phyloP scores from a whole-genome alignment of 108 stramenopile species.

The Pseudonitzschia delicatissima region DNA sequence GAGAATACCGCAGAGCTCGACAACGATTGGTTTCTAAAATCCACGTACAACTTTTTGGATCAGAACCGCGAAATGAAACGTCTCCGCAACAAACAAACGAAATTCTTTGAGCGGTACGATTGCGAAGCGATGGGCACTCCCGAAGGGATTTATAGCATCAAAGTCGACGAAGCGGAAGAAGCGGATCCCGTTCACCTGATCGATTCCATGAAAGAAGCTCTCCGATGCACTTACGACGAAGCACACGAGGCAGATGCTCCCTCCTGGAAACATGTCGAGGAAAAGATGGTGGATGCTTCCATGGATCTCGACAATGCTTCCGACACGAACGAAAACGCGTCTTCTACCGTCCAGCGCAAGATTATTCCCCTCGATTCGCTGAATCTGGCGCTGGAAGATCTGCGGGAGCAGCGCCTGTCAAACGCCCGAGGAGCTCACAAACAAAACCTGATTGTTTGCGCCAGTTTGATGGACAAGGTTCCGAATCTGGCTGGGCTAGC shows the following conservation, averaged over 20 bases:
- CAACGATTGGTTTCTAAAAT: constrained; percentile 43
- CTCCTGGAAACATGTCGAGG: constrained; percentile 71
- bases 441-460: constrained; percentile 84
- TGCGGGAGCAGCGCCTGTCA: constrained; percentile 41
- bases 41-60: constrained; percentile 68
- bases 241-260: constrained; percentile 69
- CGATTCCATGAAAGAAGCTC: constrained; percentile 65
- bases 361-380: constrained; percentile 84
- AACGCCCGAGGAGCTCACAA: constrained; percentile 78
- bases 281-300: neutral
- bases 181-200: constrained; percentile 68
- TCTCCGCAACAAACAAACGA: constrained; percentile 70
- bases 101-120: too few species aligned
- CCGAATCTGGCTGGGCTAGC: constrained; percentile 88
- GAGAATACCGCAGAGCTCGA: neutral
- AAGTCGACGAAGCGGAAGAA: constrained; percentile 81
- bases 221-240: constrained; percentile 68
- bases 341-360: constrained; percentile 71
- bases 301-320: neutral
- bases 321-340: constrained; percentile 34
- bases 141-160: constrained; percentile 64
- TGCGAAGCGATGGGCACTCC: constrained; percentile 58
- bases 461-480: constrained; percentile 85
- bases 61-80: constrained; percentile 77
- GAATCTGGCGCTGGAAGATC: constrained; percentile 60